Evolutionary conservation across 257 asterid species (phyloP).

Genomic region (Phtheirospermum japonicum): DNA sequence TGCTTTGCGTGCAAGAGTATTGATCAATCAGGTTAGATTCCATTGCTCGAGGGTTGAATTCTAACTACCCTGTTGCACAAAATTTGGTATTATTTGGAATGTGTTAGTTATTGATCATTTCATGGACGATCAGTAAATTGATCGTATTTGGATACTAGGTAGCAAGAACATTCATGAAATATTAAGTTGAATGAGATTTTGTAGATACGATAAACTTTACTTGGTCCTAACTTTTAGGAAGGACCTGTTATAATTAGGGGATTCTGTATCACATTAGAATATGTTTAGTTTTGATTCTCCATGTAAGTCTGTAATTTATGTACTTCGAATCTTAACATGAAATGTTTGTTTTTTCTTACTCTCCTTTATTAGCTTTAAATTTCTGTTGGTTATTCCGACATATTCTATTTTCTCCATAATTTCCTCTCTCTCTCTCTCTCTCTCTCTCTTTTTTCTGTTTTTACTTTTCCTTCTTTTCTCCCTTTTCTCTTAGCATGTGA

Average conservation of each 20-base stretch:
- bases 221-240: background rate
- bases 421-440: background rate
- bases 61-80: slow-evolving; percentile 1
- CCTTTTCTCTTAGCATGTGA: background rate
- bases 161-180: slow-evolving; percentile 9
- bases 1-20: slow-evolving; percentile 66
- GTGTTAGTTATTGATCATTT: slow-evolving; percentile 11
- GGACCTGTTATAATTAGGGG: background rate
- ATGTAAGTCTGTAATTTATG: background rate
- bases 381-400: slow-evolving; percentile 5
- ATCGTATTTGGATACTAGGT: slow-evolving; percentile 23
- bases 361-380: background rate
- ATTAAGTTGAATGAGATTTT: background rate
- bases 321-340: background rate
- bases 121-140: slow-evolving; percentile 9
- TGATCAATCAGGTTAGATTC: slow-evolving; percentile 64
- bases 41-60: slow-evolving; percentile 22
- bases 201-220: background rate
- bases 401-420: background rate
- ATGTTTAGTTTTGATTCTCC: background rate
- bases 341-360: background rate
- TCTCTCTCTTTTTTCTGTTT: background rate
- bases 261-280: background rate
- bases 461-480: background rate
- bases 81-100: background rate